Evolutionary conservation across 257 asterid genomes (phyloP).

Genomic region (Solanum corneliomulleri): DNA sequence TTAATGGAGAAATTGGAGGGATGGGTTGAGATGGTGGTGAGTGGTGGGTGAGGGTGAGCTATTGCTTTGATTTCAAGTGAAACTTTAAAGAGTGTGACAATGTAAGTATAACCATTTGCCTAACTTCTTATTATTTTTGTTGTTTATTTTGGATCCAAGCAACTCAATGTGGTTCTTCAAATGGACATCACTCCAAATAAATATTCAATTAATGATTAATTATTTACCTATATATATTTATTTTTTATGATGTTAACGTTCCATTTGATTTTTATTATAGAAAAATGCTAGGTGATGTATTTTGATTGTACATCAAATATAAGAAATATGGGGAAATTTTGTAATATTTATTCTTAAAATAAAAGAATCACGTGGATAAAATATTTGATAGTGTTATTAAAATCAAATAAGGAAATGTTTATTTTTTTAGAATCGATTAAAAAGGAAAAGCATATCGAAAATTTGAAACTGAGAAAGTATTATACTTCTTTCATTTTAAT

Average conservation of each 20-base stretch:
- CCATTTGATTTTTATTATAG: not conserved
- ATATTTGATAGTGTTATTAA: too few relatives aligned
- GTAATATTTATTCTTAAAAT: too few relatives aligned
- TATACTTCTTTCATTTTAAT: too few relatives aligned
- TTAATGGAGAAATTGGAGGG: slow-evolving; percentile 16
- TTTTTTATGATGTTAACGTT: slow-evolving; percentile 18
- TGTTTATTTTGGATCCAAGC: slow-evolving; percentile 38
- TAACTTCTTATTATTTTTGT: slow-evolving; percentile 19
- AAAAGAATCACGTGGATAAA: accelerated
- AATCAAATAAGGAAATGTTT: too few relatives aligned
- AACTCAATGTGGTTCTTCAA: not conserved
- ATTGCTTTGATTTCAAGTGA: slow-evolving; percentile 61
- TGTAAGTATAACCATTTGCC: slow-evolving; percentile 42
- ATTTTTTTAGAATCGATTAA: too few relatives aligned
- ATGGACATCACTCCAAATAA: not conserved
- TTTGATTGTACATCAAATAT: too few relatives aligned
- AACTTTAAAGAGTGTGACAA: slow-evolving; percentile 4
- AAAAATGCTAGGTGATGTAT: not conserved
- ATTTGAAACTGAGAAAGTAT: too few relatives aligned
- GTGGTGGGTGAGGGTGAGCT: not conserved
- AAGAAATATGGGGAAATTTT: too few relatives aligned
- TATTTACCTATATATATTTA: too few relatives aligned
- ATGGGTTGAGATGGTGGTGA: slow-evolving; percentile 50
- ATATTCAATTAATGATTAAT: not conserved
- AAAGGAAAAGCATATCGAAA: too few relatives aligned